These are phyloP conservation scores for Primulina tabacum DNA, from an alignment of 257 asterid species.

Conservation along the genomic window DNA sequence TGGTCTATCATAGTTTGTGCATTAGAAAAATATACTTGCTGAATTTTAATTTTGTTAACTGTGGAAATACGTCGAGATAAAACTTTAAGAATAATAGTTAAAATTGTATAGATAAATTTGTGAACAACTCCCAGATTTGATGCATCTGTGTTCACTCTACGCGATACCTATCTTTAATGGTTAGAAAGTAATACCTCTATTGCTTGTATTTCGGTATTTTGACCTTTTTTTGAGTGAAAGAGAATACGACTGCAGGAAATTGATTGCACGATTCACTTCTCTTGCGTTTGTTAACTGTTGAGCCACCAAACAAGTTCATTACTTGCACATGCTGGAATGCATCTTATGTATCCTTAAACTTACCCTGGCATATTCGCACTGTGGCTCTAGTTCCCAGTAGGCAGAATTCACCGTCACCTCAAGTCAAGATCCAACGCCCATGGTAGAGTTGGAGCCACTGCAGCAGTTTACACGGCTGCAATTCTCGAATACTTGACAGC, in stretches of 20 bases:
- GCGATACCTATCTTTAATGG: not conserved
- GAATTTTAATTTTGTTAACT: too few species aligned
- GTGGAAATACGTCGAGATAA: not conserved
- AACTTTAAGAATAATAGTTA: not conserved
- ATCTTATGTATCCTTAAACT: not conserved
- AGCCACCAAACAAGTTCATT: not conserved
- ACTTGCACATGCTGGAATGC: not conserved
- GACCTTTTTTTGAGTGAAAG: not conserved
- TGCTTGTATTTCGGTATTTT: not conserved
- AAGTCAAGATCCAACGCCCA: constrained; percentile 80
- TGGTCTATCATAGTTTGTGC: not conserved
- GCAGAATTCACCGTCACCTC: constrained; percentile 91
- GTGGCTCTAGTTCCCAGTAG: constrained; percentile 75
- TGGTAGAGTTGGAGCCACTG: constrained; percentile 94
- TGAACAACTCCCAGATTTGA: not conserved
- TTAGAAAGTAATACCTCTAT: not conserved
- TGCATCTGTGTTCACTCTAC: not conserved
- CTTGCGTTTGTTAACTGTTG: not conserved
- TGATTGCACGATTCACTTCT: not conserved
- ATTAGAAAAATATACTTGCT: too few species aligned
- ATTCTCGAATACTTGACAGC: constrained; percentile 89
- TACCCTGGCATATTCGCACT: not conserved
- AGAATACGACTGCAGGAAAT: not conserved
- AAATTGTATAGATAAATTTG: too few species aligned
- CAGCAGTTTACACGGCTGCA: constrained; percentile 93